Base-by-base conservation (phyloP, 257 asterid species). In the Plantago elongata region DNA sequence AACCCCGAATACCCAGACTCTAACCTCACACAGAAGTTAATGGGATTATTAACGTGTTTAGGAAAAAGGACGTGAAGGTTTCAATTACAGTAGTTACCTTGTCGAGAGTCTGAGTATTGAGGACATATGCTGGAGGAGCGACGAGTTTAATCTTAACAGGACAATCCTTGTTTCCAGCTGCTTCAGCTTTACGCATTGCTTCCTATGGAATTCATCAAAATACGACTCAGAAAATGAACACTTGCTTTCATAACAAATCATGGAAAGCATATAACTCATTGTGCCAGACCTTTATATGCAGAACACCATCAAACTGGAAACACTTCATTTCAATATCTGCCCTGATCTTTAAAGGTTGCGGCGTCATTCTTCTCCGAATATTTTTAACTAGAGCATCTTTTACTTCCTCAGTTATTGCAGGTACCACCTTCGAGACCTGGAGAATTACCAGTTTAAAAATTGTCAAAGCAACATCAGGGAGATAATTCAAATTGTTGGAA, bases 111-210 rank as follows among this genome's bases (percentile, higher is more conserved):
- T 88, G 97, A 30, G 95, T 83, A 65, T 80, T 86, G 15, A 92
- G 90, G 58, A 89, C 97, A 75, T 83, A 86, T 61, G 90, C 85
- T 18, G 97, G 98, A 72, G 97, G 89, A 54, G 95, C 91, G 71
- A 92, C 95, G 46, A 89, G 98, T 77, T 86, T 89, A 69, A 86
- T 92, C 80, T 89, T 92, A 65, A 92, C 96, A 0, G 96, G 97
- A 77, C 99, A 92, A 71, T 86, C 97, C 37, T 77, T 67, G 73
- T 89, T 92, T 40, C 99, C 99, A 59, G 95, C 96, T 73, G 96
- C 97, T 82, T 92, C 99, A 68, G 99, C 97, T 82, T 86, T 92
- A 42, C 96, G 89, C 99, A 92, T 92, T 9, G 99, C 99, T 27
- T 78, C 97, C 99, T 92, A 74, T 52, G 69, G 66, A 71, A 57